Base-by-base conservation (phyloP, 2,329 filamentous ascomycete genomes). In the Pyrenophora graminea region DNA sequence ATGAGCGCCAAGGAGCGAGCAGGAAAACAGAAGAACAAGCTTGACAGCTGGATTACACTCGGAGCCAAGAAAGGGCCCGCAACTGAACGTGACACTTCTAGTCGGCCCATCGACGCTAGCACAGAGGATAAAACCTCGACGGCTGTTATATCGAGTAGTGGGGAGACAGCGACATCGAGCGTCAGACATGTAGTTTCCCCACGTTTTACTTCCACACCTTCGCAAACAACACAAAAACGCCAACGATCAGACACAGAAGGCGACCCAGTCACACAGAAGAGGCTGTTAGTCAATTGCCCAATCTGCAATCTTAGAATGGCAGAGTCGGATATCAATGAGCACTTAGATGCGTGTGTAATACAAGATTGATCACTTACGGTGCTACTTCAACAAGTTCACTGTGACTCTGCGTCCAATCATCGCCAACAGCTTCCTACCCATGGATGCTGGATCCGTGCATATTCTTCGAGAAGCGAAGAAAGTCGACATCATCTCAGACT, bases 1-100 rank as follows among this genome's bases (percentile, higher is more conserved):
- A 55, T 77, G 66, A 75, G 67, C 51, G 64, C 64, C 18, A 71
- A 74, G 56, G 67, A 74, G 58, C 68, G 73, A 45, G 76, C 76
- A 2, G 75, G 76, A 4, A 57, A 63, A 50, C 75, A 78, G 61
- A 77, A 72, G 56, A 77, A 77, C 49, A 78, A 77, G 57, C 60
- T 78, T 34, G 74, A 78, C 51, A 47, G 43, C 6, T 78, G 75
- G 74, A 51, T 76, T n/a, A 67, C 60, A 9, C 49, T 67, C 6
- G 57, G 59, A 17, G 46, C 51, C 8, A 52, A 51, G 31, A 58
- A 55, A 27, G 39, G 40, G 19, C 15, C 23, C 9, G 38, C 27
- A 15, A 23, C 17, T 30, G 56, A 63, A 33, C 60, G 51, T 50
- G 51, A 58, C 44, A 55, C 54, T 17, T 49, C 55, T 39, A 40